Conservation (phyloP, 306 rosid species). For the Clitoria ternatea region DNA sequence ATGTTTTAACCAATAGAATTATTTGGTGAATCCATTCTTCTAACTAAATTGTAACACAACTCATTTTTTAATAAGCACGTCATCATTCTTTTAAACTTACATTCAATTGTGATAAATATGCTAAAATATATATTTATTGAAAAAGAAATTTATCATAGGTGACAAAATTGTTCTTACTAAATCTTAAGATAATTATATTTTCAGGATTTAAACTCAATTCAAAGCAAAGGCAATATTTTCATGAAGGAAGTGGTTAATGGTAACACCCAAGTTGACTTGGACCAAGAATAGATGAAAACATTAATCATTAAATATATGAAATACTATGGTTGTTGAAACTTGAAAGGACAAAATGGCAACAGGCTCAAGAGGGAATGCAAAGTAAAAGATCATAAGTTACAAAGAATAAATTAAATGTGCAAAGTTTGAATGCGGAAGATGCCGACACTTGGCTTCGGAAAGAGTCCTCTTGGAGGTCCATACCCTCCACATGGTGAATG, state of each 20-base stretch:
- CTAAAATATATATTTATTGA: no score
- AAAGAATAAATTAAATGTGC: neutral
- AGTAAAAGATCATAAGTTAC: neutral
- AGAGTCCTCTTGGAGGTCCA: neutral
- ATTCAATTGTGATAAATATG: neutral
- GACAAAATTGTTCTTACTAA: no score
- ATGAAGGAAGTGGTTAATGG: neutral
- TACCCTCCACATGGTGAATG: neutral
- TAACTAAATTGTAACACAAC: no score
- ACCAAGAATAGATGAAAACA: neutral
- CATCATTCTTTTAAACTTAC: neutral
- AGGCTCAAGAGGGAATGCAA: neutral
- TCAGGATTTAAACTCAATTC: no score
- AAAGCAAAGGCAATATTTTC: neutral
- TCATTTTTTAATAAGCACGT: no score
- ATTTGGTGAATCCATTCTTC: no score
- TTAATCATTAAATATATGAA: no score
- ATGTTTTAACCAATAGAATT: neutral
- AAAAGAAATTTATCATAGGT: no score
- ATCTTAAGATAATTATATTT: no score
- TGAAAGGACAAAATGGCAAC: neutral
- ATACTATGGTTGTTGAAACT: conserved; percentile 2
- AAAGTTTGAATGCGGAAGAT: neutral
- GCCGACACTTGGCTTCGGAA: neutral
- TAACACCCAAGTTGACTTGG: neutral